A percentile compares a stretch with the other conserved stretches of the same genome.
These are phyloP conservation scores for Vigna trinervia DNA, from an alignment of 306 rosid genomes.

Conservation along the genomic window DNA sequence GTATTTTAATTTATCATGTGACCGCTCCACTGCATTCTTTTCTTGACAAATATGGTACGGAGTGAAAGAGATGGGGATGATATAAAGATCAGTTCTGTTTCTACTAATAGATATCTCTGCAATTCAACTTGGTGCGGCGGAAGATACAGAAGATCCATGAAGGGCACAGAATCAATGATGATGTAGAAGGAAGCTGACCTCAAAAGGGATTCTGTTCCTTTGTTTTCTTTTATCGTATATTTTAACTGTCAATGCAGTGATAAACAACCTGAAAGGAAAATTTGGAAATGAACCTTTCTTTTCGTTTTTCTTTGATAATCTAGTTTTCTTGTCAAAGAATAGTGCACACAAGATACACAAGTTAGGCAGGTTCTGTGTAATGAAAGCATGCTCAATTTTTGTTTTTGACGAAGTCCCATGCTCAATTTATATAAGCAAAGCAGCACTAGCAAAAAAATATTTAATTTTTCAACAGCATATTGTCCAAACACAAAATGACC, in stretches of 20 bases:
- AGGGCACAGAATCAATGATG: conserved; percentile 46
- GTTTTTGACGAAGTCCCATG: conserved; percentile 57
- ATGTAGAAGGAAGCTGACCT: conserved; percentile 57
- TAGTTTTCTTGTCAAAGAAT: conserved; percentile 59
- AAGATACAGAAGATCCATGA: conserved; percentile 43
- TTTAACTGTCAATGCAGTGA: conserved; percentile 63
- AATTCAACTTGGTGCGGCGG: conserved; percentile 34
- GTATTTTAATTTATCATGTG: conserved; percentile 12
- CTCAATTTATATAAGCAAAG: conserved; percentile 48
- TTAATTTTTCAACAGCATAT: conserved; percentile 13
- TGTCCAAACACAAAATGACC: conserved; percentile 18
- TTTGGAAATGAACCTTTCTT: conserved; percentile 47
- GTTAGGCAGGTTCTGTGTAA: conserved; percentile 55
- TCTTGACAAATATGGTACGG: conserved; percentile 60
- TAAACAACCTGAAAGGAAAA: conserved; percentile 57
- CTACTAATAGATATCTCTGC: conserved; percentile 38
- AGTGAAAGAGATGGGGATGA: conserved; percentile 58
- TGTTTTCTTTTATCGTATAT: conserved; percentile 37
- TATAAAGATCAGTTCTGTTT: conserved; percentile 42
- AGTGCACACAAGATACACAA: conserved; percentile 54
- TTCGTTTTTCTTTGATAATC: conserved; percentile 42
- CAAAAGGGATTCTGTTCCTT: conserved; percentile 47
- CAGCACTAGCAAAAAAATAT: conserved; percentile 31
- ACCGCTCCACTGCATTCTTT: conserved; percentile 31
- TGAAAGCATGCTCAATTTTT: conserved; percentile 49